Percentiles rank a stretch among this genome's conserved stretches.
These are phyloP conservation scores for Effrenium voratum DNA, from an alignment of 73 alveolate genomes.

Conservation along the genomic window DNA sequence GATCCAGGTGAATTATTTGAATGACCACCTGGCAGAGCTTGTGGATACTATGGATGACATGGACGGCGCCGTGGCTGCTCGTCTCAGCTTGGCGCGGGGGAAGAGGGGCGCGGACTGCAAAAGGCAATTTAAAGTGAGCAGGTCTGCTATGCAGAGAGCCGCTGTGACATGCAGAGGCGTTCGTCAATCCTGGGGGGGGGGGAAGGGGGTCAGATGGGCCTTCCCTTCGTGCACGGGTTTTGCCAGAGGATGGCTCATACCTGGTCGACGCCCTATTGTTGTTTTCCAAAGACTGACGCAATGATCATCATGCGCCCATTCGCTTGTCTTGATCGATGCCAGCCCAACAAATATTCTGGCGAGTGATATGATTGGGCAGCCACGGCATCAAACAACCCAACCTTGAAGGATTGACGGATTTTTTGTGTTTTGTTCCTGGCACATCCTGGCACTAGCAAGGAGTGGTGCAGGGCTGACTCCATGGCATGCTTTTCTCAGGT, in stretches of 20 bases:
- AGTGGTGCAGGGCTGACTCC: too few species aligned
- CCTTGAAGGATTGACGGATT: too few species aligned
- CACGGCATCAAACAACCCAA: too few species aligned
- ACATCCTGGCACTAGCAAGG: neutral
- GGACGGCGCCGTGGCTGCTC: slow-evolving; percentile 40
- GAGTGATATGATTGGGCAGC: too few species aligned
- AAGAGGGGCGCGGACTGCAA: neutral
- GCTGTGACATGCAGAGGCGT: neutral
- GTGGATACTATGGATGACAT: slow-evolving; percentile 63
- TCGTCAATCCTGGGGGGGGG: neutral
- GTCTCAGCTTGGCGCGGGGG: neutral
- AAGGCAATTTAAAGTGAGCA: neutral
- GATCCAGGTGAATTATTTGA: slow-evolving; percentile 50
- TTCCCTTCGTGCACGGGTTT: too few species aligned
- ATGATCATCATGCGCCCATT: too few species aligned
- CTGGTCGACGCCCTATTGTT: too few species aligned
- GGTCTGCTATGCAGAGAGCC: neutral
- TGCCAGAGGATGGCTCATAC: too few species aligned
- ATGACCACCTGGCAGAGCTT: slow-evolving; percentile 66
- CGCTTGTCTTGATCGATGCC: too few species aligned
- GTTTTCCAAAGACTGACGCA: too few species aligned
- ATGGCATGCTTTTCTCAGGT: slow-evolving; percentile 20
- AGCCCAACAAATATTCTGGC: too few species aligned
- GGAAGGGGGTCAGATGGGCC: too few species aligned
- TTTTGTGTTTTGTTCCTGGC: neutral